Evolutionary conservation across 1,139 yeast species (phyloP).

Genomic region (Kurtzmaniella quercitrusa): DNA sequence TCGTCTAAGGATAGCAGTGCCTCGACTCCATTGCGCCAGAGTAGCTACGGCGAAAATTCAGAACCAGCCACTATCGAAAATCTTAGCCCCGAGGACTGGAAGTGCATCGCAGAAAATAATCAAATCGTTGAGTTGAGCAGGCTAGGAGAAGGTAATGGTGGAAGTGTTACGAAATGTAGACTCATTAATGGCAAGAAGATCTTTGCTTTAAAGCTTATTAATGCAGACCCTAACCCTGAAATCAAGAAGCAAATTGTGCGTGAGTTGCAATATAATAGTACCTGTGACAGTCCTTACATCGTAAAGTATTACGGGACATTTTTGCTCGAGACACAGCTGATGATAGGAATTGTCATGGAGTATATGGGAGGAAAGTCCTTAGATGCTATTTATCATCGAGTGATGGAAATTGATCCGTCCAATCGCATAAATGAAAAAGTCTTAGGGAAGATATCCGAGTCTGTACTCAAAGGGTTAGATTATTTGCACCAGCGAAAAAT

Average conservation of each 20-base stretch:
- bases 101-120: conserved; percentile 51
- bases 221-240: conserved; percentile 75
- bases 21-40: not conserved
- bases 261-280: conserved; percentile 81
- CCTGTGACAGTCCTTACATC: conserved; percentile 78
- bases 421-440: conserved; percentile 92
- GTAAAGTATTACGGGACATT: conserved; percentile 93
- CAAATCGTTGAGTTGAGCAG: conserved; percentile 60
- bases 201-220: conserved; percentile 83
- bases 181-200: conserved; percentile 51
- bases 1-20: not conserved
- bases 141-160: conserved; percentile 94
- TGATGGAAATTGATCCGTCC: conserved; percentile 55
- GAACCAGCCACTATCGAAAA: conserved; percentile 34
- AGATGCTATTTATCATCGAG: conserved; percentile 79
- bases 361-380: conserved; percentile 91
- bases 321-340: conserved; percentile 67
- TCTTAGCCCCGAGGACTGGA: conserved; percentile 79
- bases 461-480: conserved; percentile 77
- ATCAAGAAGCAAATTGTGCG: conserved; percentile 81
- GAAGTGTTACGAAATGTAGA: conserved; percentile 77
- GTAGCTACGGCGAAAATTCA: not conserved
- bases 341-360: conserved; percentile 91
- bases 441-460: conserved; percentile 82
- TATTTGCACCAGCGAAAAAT: conserved; percentile 84